Evolutionary conservation across 2,329 filamentous ascomycete genomes (phyloP).

Genomic region (Gremmenia infestans): DNA sequence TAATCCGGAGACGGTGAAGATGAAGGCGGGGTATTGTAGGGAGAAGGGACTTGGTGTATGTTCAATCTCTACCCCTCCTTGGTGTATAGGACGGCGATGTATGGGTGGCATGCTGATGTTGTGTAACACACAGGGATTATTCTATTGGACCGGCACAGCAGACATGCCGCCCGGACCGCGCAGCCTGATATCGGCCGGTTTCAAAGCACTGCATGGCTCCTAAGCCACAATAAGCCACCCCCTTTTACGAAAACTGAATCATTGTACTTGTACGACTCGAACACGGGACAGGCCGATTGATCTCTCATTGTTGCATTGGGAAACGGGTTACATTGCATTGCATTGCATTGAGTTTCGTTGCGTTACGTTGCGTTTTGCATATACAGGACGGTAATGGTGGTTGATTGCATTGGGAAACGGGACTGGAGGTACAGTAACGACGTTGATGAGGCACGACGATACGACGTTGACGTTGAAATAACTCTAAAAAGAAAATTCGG

Average conservation of each 20-base stretch:
- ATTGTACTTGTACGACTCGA: conserved; percentile 8
- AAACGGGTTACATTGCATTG: not conserved
- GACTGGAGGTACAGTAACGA: no score
- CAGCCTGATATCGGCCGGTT: conserved; percentile 55
- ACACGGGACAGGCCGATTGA: not conserved
- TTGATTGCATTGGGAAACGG: no score
- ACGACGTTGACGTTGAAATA: no score
- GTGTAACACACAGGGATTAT: conserved; percentile 55
- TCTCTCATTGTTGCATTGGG: not conserved
- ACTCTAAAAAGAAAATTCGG: no score
- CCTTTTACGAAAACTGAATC: not conserved
- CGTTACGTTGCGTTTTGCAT: not conserved
- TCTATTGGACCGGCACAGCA: conserved; percentile 76
- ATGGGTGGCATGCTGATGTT: conserved; percentile 3
- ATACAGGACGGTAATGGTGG: no score
- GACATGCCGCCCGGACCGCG: conserved; percentile 56
- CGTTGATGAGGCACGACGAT: no score
- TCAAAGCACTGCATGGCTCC: conserved; percentile 48
- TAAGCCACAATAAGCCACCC: not conserved
- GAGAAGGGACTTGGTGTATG: conserved; percentile 61
- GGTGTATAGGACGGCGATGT: not conserved
- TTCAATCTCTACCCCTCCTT: conserved; percentile 1
- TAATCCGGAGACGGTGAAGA: conserved; percentile 67
- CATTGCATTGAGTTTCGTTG: not conserved
- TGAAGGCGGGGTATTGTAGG: conserved; percentile 70